phyloP scores from a whole-genome alignment of 2,329 filamentous ascomycete genomes.

The Aspergillus sp. region DNA sequence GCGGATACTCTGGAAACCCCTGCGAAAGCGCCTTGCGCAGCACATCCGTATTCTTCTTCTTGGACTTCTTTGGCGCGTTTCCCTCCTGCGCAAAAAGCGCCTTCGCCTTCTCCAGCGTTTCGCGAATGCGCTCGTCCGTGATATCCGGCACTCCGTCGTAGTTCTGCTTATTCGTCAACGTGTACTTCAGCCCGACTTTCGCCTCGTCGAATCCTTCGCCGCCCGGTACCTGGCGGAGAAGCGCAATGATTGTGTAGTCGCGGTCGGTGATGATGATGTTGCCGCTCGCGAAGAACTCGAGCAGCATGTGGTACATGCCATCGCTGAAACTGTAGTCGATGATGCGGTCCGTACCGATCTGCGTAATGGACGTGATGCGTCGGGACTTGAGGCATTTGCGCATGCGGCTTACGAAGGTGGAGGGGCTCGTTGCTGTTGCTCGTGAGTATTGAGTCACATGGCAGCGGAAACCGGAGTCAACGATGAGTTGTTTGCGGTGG shows the following conservation, averaged over 20 bases:
- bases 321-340: constrained; percentile 93
- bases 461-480: constrained; percentile 95
- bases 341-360: constrained; percentile 91
- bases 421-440: constrained; percentile 81
- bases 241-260: constrained; percentile 77
- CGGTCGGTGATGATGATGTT: constrained; percentile 92
- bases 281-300: constrained; percentile 96
- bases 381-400: constrained; percentile 88
- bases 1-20: constrained; percentile 86
- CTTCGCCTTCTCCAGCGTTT: constrained; percentile 69
- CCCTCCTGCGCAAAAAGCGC: constrained; percentile 43
- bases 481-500: constrained; percentile 83
- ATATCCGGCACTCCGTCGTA: constrained; percentile 74
- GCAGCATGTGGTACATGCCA: constrained; percentile 81
- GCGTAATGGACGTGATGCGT: constrained; percentile 76
- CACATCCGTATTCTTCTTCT: constrained; percentile 74
- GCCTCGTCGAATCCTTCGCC: constrained; percentile 84
- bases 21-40: constrained; percentile 79
- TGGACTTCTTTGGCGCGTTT: constrained; percentile 64
- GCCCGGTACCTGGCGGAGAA: constrained; percentile 79
- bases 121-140: constrained; percentile 72
- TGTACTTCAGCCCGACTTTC: constrained; percentile 76
- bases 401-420: constrained; percentile 80
- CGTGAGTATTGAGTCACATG: constrained; percentile 91
- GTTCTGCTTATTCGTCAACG: constrained; percentile 81